Conservation (phyloP, 2,329 filamentous ascomycete genomes). For the Aspergillus pseudoviridinutans region DNA sequence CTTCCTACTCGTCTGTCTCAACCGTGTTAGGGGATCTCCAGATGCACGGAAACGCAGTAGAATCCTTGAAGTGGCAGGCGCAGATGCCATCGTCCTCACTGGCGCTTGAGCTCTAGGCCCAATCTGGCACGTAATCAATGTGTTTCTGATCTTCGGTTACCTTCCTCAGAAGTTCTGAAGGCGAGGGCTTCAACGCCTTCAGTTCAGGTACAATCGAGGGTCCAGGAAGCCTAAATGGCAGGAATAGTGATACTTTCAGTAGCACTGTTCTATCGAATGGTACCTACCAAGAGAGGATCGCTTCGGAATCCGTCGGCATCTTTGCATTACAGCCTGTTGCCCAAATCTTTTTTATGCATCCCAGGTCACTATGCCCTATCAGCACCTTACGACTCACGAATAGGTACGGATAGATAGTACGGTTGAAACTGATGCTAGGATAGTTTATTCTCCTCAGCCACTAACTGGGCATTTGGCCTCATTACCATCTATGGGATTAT, state of each 20-base stretch:
- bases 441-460: not conserved
- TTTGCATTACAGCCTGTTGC: not conserved
- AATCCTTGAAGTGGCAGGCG: constrained; percentile 8
- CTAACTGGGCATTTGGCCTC: not conserved
- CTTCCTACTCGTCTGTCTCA: constrained; percentile 2
- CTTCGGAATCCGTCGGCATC: not conserved
- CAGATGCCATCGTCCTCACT: not conserved
- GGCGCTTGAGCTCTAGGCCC: not conserved
- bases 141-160: not conserved
- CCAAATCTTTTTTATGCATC: not conserved
- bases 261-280: not conserved
- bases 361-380: not conserved
- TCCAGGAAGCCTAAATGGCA: not conserved
- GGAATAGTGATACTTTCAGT: not conserved
- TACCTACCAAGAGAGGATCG: not conserved
- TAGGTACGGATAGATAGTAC: not conserved
- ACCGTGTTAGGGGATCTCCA: not conserved
- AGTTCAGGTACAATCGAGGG: not conserved
- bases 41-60: constrained; percentile 30
- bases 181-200: not conserved
- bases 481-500: not conserved
- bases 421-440: not conserved
- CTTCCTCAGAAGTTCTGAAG: not conserved
- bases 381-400: not conserved
- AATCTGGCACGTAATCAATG: not conserved